Conservation (phyloP, 2,329 filamentous ascomycete species). For the Gyromitra esculenta region DNA sequence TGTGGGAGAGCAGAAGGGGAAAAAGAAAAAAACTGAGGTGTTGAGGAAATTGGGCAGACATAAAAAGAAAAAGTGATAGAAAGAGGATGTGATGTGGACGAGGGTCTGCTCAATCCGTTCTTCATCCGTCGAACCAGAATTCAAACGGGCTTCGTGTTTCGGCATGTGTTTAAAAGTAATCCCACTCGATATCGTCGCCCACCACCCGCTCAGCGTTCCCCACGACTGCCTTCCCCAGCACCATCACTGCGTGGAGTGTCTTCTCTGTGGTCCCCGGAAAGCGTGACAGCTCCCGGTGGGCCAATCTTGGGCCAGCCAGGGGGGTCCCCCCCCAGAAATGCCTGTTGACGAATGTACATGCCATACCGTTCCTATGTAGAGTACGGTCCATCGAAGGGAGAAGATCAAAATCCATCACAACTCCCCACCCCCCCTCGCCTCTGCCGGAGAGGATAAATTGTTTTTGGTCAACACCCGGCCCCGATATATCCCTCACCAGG, state of each 20-base stretch:
- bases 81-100: slow-evolving; percentile 30
- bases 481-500: slow-evolving; percentile 51
- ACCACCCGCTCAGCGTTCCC: slow-evolving; percentile 41
- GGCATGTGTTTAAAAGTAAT: slow-evolving; percentile 47
- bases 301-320: slow-evolving; percentile 40
- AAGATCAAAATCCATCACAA: slow-evolving; percentile 45
- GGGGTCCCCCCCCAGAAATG: slow-evolving; percentile 1
- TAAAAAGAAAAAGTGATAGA: slow-evolving; percentile 40
- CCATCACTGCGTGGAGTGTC: background rate
- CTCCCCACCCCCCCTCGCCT: slow-evolving; percentile 1
- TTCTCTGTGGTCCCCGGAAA: slow-evolving; percentile 15
- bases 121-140: slow-evolving; percentile 49
- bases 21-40: slow-evolving; percentile 38
- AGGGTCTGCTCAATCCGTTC: slow-evolving; percentile 28
- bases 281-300: slow-evolving; percentile 33
- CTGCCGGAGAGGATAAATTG: slow-evolving; percentile 50
- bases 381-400: slow-evolving; percentile 35
- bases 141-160: slow-evolving; percentile 49
- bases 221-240: slow-evolving; percentile 22
- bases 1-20: no score
- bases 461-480: slow-evolving; percentile 47
- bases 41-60: slow-evolving; percentile 27
- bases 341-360: slow-evolving; percentile 31
- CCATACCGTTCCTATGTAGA: slow-evolving; percentile 32
- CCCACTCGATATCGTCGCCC: slow-evolving; percentile 32